These are phyloP conservation scores for Artomyces pyxidatus DNA, from an alignment of 768 basidiomycete genomes.

Conservation along the genomic window DNA sequence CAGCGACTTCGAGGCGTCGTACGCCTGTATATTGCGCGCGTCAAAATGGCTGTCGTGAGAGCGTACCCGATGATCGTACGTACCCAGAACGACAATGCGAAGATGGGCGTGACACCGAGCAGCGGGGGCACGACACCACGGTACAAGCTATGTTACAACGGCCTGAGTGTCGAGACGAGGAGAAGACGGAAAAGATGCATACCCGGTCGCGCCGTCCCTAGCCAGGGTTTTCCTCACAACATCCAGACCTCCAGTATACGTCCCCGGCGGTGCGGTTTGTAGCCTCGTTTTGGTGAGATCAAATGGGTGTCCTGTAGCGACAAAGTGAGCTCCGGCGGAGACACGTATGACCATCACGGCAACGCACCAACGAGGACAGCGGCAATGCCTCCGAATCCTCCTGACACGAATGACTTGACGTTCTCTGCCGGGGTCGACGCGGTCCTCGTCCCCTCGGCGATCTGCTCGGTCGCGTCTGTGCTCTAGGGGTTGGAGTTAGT, in stretches of 20 bases:
- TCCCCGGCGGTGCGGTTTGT: conserved; percentile 84
- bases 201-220: conserved; percentile 90
- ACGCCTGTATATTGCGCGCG: conserved; percentile 57
- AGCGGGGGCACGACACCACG: conserved; percentile 92
- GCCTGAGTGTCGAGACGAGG: neutral
- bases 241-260: conserved; percentile 88
- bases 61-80: conserved; percentile 14
- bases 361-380: conserved; percentile 79
- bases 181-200: conserved; percentile 15
- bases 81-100: conserved; percentile 98
- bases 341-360: neutral
- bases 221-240: conserved; percentile 88
- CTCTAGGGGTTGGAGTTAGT: conserved; percentile 4
- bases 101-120: conserved; percentile 94
- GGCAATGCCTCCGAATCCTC: conserved; percentile 84
- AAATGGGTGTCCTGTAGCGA: conserved; percentile 82
- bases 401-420: conserved; percentile 84
- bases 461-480: conserved; percentile 4
- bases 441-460: neutral
- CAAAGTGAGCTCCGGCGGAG: too few relatives aligned
- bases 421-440: conserved; percentile 28
- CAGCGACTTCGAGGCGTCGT: conserved; percentile 86
- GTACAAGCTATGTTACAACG: conserved; percentile 51
- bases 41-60: neutral
- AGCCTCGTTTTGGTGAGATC: conserved; percentile 95